These are phyloP conservation scores for Blumeriella jaapii DNA, from an alignment of 2,329 filamentous ascomycete species.

Conservation along the genomic window DNA sequence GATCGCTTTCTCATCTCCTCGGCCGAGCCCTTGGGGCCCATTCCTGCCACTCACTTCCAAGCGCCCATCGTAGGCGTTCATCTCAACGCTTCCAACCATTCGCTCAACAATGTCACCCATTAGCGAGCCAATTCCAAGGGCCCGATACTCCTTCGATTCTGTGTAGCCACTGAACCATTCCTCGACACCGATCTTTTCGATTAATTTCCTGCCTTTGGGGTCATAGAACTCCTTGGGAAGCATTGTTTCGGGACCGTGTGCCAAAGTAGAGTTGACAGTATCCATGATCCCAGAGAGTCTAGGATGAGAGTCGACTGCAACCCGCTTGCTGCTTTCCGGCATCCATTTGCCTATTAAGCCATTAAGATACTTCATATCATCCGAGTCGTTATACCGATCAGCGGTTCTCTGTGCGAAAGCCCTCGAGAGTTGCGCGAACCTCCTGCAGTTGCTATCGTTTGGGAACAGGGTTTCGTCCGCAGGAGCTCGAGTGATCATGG, in stretches of 20 bases:
- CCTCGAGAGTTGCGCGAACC: constrained; percentile 57
- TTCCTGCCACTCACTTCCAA: constrained; percentile 35
- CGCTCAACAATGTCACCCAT: constrained; percentile 72
- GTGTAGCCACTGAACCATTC: constrained; percentile 88
- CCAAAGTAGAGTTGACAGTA: constrained; percentile 77
- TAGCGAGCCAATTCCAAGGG: constrained; percentile 73
- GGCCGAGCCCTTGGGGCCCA: constrained; percentile 29
- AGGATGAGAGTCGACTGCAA: constrained; percentile 77
- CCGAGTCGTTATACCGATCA: constrained; percentile 60
- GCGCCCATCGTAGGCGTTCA: constrained; percentile 39
- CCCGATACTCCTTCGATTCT: constrained; percentile 79
- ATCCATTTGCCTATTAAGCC: constrained; percentile 74
- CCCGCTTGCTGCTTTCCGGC: constrained; percentile 53
- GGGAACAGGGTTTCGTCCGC: constrained; percentile 71
- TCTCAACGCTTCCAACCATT: constrained; percentile 58
- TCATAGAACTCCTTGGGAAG: constrained; percentile 87
- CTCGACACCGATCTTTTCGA: constrained; percentile 66
- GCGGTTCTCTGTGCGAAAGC: constrained; percentile 64
- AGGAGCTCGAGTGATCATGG: constrained; percentile 52
- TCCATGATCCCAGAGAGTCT: constrained; percentile 87
- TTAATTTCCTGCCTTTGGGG: constrained; percentile 51
- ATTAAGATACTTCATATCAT: constrained; percentile 77
- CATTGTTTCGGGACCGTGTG: constrained; percentile 68
- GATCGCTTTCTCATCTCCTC: constrained; percentile 41
- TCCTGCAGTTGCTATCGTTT: constrained; percentile 62